Percentiles rank a stretch among this genome's conserved stretches.
phyloP scores from a whole-genome alignment of 768 basidiomycete species.

The Gautieria morchelliformis region DNA sequence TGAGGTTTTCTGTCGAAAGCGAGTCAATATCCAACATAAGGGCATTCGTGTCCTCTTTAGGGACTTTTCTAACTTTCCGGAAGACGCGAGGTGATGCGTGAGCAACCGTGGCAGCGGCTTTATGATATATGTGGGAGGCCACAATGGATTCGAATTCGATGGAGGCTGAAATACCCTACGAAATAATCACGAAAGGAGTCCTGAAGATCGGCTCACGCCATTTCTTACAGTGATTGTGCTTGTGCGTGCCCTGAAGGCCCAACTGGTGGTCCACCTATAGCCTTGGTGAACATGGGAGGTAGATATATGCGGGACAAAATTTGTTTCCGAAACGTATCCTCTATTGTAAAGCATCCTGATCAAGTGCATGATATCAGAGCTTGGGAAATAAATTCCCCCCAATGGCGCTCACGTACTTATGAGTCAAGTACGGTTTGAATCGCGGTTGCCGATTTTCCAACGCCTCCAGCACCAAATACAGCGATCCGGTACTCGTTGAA shows the following conservation, averaged over 20 bases:
- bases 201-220: background rate
- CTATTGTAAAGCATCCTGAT: slow-evolving; percentile 6
- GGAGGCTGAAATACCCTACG: background rate
- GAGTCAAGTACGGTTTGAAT: background rate
- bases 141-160: background rate
- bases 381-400: too few relatives aligned
- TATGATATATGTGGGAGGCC: background rate
- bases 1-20: slow-evolving; percentile 3
- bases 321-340: slow-evolving; percentile 4
- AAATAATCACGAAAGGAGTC: background rate
- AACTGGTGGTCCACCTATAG: too few relatives aligned
- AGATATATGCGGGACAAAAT: background rate
- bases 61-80: background rate
- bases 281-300: background rate
- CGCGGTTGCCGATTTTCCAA: background rate
- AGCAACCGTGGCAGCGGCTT: background rate
- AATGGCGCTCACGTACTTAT: slow-evolving; percentile 1
- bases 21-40: background rate
- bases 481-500: background rate
- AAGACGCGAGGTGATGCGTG: background rate
- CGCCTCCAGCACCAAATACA: slow-evolving; percentile 2
- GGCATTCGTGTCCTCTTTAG: slow-evolving; percentile 5
- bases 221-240: background rate
- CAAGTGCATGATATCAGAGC: too few relatives aligned
- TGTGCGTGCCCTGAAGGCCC: too few relatives aligned